Evolutionary conservation across 768 basidiomycete species (phyloP).

Genomic region (Suillus discolor): DNA sequence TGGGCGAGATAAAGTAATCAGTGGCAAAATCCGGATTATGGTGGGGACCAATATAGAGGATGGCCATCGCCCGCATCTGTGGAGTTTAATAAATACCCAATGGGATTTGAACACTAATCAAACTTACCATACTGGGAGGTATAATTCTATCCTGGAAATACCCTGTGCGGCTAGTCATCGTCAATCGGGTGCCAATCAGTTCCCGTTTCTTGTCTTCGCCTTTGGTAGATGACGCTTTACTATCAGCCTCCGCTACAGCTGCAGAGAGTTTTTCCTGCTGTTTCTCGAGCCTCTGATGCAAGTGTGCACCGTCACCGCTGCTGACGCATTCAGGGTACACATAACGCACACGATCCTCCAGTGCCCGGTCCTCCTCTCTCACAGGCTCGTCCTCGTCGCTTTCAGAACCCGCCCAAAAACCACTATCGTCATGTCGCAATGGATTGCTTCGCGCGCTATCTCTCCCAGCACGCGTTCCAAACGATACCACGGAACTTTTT

Average conservation of each 20-base stretch:
- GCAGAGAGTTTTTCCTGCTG: slow-evolving; percentile 54
- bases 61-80: slow-evolving; percentile 99
- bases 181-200: slow-evolving; percentile 83
- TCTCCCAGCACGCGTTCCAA: slow-evolving; percentile 14
- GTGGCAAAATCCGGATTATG: slow-evolving; percentile 92
- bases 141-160: slow-evolving; percentile 95
- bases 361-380: slow-evolving; percentile 73
- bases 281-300: slow-evolving; percentile 42
- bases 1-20: slow-evolving; percentile 96
- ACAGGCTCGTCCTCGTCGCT: slow-evolving; percentile 47
- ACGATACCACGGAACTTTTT: slow-evolving; percentile 30
- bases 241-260: slow-evolving; percentile 53
- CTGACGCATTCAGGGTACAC: slow-evolving; percentile 39
- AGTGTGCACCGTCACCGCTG: slow-evolving; percentile 19
- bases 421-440: slow-evolving; percentile 43
- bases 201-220: slow-evolving; percentile 42
- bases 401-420: slow-evolving; percentile 55
- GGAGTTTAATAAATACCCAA: slow-evolving; percentile 5
- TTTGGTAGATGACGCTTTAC: slow-evolving; percentile 40
- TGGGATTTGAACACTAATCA: neutral
- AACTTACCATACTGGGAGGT: slow-evolving; percentile 91
- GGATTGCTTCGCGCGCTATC: neutral
- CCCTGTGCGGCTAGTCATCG: slow-evolving; percentile 93
- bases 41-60: slow-evolving; percentile 92
- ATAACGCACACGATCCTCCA: slow-evolving; percentile 73